A percentile compares a stretch with the other conserved stretches of the same genome.
Evolutionary conservation across 139 green algal genomes (phyloP).

Genomic region (Tetraselmis chui): DNA sequence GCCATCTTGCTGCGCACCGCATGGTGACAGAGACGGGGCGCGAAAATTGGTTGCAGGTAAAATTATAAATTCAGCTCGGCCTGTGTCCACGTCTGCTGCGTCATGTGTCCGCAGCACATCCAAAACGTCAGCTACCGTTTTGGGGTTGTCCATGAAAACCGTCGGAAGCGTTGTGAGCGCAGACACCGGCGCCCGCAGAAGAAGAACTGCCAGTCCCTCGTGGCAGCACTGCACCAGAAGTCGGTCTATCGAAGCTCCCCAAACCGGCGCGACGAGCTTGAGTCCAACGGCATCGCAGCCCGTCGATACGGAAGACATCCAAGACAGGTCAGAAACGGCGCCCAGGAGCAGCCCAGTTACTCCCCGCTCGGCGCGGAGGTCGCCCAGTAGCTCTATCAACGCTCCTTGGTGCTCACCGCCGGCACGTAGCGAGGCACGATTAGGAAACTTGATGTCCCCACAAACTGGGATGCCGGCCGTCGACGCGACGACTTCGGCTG

Average conservation of each 20-base stretch:
- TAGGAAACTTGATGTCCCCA: too few species aligned
- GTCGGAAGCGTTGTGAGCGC: background rate
- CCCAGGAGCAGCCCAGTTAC: background rate
- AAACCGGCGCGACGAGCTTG: background rate
- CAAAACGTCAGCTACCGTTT: background rate
- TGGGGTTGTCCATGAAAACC: background rate
- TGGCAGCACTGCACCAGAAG: background rate
- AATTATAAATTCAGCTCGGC: background rate
- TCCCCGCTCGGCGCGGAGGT: background rate
- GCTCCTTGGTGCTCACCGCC: too few species aligned
- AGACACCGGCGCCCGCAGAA: background rate
- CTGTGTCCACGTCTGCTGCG: background rate
- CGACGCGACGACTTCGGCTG: background rate
- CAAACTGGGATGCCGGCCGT: too few species aligned
- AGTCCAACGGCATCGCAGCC: background rate
- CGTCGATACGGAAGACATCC: background rate
- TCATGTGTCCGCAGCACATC: background rate
- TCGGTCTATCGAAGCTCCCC: background rate
- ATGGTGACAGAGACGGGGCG: background rate
- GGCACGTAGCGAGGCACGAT: too few species aligned
- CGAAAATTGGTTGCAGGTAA: background rate
- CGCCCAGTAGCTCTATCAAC: background rate
- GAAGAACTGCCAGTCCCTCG: background rate
- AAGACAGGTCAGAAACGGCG: background rate
- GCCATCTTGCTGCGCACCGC: background rate